These are phyloP conservation scores for Colletotrichum australisinense DNA, from an alignment of 2,329 filamentous ascomycete genomes.

Conservation along the genomic window DNA sequence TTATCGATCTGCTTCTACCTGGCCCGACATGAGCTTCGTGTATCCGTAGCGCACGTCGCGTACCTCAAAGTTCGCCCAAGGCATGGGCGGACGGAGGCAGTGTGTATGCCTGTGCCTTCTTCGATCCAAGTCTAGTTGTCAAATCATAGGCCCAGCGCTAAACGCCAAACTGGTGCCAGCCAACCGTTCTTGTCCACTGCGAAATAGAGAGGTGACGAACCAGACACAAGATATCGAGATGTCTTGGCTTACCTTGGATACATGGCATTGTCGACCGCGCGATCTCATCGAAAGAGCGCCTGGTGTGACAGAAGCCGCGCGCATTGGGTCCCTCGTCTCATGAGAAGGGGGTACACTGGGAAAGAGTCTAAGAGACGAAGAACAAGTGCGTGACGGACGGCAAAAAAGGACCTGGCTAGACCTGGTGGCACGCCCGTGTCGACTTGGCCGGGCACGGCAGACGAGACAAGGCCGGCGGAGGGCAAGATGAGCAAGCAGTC, in stretches of 20 bases:
- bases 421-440: not conserved
- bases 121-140: slow-evolving; percentile 1
- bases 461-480: not conserved
- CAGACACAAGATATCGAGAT: not conserved
- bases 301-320: slow-evolving; percentile 19
- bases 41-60: slow-evolving; percentile 7
- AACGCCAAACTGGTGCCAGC: slow-evolving; percentile 12
- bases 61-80: slow-evolving; percentile 13
- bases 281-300: not conserved
- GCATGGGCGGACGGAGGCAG: not conserved
- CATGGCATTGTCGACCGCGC: not conserved
- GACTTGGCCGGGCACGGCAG: not conserved
- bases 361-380: not conserved
- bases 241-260: not conserved
- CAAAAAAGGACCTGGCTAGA: not conserved
- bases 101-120: slow-evolving; percentile 19
- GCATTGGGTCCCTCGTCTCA: slow-evolving; percentile 29
- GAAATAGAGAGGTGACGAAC: not conserved
- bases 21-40: not conserved
- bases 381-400: not conserved
- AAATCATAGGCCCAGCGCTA: slow-evolving; percentile 29
- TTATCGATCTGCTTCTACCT: not conserved
- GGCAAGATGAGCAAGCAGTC: not conserved
- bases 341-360: not conserved
- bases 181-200: slow-evolving; percentile 20